A percentile compares a stretch with the other conserved stretches of the same genome.
These are phyloP conservation scores for Niebla homalea DNA, from an alignment of 495 filamentous ascomycete species.

Conservation along the genomic window DNA sequence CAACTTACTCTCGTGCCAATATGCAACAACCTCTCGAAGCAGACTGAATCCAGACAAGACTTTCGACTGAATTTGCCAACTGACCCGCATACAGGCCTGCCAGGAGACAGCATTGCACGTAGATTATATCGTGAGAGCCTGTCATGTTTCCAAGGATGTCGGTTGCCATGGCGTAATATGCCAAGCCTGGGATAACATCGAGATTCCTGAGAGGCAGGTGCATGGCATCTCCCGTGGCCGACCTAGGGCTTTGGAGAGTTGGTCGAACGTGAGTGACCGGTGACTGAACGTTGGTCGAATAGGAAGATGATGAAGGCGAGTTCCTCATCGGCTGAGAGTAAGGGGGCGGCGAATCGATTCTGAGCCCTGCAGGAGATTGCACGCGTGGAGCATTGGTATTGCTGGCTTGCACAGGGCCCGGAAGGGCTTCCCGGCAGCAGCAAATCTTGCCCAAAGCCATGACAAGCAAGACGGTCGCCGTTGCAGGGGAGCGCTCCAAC, in stretches of 20 bases:
- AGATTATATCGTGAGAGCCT: constrained; percentile 62
- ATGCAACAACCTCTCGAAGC: constrained; percentile 66
- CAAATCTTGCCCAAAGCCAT: constrained; percentile 81
- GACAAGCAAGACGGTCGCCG: constrained; percentile 67
- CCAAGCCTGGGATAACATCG: constrained; percentile 79
- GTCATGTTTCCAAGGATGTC: constrained; percentile 74
- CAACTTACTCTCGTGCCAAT: constrained; percentile 59
- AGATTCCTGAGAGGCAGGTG: constrained; percentile 43
- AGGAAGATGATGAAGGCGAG: constrained; percentile 14
- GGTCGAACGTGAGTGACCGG: constrained; percentile 6
- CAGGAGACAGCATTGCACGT: constrained; percentile 75
- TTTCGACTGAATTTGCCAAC: constrained; percentile 74
- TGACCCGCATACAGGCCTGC: constrained; percentile 85
- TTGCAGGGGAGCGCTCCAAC: constrained; percentile 47
- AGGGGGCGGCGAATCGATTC: constrained; percentile 11
- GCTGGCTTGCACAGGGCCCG: constrained; percentile 37
- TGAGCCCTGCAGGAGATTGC: constrained; percentile 2
- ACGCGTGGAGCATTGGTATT: background rate
- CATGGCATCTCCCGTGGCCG: constrained; percentile 8
- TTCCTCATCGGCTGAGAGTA: constrained; percentile 6
- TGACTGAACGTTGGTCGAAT: constrained; percentile 16
- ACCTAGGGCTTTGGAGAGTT: constrained; percentile 13
- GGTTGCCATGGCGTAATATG: constrained; percentile 75
- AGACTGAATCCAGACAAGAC: constrained; percentile 72
- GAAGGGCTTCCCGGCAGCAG: constrained; percentile 42